phyloP scores from a whole-genome alignment of 805 yeast species.

The Metschnikowia drakensbergensis region DNA sequence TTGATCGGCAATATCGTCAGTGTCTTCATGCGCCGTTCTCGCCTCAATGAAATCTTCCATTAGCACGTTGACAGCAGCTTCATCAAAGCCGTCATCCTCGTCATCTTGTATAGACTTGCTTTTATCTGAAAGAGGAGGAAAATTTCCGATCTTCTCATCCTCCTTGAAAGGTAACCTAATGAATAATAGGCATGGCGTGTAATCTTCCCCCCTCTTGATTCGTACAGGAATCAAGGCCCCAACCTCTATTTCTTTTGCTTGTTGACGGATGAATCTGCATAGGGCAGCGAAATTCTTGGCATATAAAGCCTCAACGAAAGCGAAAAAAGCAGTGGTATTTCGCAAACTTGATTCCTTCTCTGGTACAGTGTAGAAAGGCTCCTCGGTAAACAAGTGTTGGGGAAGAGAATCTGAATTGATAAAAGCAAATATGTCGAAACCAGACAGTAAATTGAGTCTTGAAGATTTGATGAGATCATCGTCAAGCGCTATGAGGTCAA shows the following conservation, averaged over 20 bases:
- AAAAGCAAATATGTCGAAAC: constrained; percentile 66
- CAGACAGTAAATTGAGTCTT: constrained; percentile 43
- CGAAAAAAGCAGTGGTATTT: constrained; percentile 33
- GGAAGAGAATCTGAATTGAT: constrained; percentile 46
- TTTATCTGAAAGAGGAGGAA: constrained; percentile 28
- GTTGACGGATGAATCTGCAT: constrained; percentile 58
- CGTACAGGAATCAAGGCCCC: constrained; percentile 53
- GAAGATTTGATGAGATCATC: constrained; percentile 43
- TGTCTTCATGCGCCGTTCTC: constrained; percentile 16
- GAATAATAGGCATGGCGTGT: constrained; percentile 43
- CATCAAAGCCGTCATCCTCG: neutral
- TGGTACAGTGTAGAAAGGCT: constrained; percentile 53
- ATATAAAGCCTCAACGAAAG: constrained; percentile 49
- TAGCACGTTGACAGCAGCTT: constrained; percentile 13
- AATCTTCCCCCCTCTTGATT: constrained; percentile 8
- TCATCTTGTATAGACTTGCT: neutral
- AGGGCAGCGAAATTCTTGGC: constrained; percentile 49
- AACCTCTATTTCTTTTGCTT: constrained; percentile 43
- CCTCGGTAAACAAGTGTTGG: constrained; percentile 56
- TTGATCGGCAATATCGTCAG: neutral
- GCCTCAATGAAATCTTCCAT: constrained; percentile 33
- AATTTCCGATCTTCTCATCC: constrained; percentile 62
- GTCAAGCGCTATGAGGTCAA: constrained; percentile 44
- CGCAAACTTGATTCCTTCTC: constrained; percentile 23
- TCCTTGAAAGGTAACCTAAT: constrained; percentile 68